Conservation (phyloP, 208 protist genomes). For the Crithidia brevicula region DNA sequence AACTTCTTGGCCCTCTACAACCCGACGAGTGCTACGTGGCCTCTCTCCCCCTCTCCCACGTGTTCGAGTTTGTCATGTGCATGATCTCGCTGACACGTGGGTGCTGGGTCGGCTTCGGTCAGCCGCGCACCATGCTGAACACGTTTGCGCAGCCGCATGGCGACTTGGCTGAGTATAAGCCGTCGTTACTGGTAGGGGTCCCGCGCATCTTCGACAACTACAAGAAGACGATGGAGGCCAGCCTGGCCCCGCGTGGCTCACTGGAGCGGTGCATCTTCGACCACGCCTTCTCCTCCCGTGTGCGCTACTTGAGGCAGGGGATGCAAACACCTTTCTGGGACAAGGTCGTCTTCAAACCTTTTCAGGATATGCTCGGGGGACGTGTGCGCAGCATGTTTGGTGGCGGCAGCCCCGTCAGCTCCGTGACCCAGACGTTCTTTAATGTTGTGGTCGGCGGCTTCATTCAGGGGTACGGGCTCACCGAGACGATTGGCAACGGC, state of each 20-base stretch:
- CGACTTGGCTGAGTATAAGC: slow-evolving; percentile 76
- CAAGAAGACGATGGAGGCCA: slow-evolving; percentile 80
- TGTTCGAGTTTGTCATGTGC: slow-evolving; percentile 87
- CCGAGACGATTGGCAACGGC: slow-evolving; percentile 84
- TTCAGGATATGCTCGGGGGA: slow-evolving; percentile 70
- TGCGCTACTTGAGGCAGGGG: slow-evolving; percentile 54
- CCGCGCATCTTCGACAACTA: slow-evolving; percentile 91
- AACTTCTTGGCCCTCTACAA: slow-evolving; percentile 42
- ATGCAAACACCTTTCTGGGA: slow-evolving; percentile 87
- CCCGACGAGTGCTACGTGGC: slow-evolving; percentile 76
- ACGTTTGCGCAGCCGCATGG: slow-evolving; percentile 69
- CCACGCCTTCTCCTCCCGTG: slow-evolving; percentile 56
- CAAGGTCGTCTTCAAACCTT: slow-evolving; percentile 77
- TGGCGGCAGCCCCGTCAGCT: slow-evolving; percentile 78
- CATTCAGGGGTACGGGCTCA: slow-evolving; percentile 91
- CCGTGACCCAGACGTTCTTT: slow-evolving; percentile 81
- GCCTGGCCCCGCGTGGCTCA: slow-evolving; percentile 54
- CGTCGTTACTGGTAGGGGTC: slow-evolving; percentile 82
- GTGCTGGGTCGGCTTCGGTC: slow-evolving; percentile 73
- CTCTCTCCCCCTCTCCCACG: slow-evolving; percentile 92
- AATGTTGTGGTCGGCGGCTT: slow-evolving; percentile 71
- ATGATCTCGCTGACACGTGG: slow-evolving; percentile 72
- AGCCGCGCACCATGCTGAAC: slow-evolving; percentile 74
- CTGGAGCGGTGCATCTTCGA: slow-evolving; percentile 81
- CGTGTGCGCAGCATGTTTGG: slow-evolving; percentile 54